Conservation (phyloP, 129 eudicot genomes). For the Lonicera japonica region DNA sequence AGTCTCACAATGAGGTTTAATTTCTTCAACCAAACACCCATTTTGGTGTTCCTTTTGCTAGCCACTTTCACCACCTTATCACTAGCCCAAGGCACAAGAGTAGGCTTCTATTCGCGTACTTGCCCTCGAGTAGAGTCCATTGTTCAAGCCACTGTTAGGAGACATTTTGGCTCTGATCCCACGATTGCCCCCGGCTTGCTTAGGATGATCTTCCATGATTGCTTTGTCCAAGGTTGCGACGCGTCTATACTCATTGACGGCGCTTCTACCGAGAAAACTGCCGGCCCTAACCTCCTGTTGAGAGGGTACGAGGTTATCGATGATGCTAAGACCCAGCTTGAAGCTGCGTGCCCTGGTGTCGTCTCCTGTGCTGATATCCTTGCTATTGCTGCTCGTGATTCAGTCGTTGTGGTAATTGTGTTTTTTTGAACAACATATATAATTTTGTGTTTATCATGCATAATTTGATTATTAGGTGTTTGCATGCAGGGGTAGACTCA, state of each 20-base stretch:
- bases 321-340: slow-evolving; percentile 62
- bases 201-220: slow-evolving; percentile 68
- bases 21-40: background rate
- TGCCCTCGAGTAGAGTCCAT: slow-evolving; percentile 59
- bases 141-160: slow-evolving; percentile 37
- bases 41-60: slow-evolving; percentile 16
- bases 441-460: background rate
- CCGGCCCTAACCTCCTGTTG: slow-evolving; percentile 36
- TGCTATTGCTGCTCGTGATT: slow-evolving; percentile 71
- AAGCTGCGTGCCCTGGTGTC: slow-evolving; percentile 61
- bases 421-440: no score
- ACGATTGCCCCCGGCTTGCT: slow-evolving; percentile 59
- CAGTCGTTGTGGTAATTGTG: slow-evolving; percentile 43
- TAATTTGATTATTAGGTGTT: no score
- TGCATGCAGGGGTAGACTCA: no score
- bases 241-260: slow-evolving; percentile 70
- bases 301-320: slow-evolving; percentile 76
- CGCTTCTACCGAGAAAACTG: slow-evolving; percentile 46
- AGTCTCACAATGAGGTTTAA: background rate
- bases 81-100: slow-evolving; percentile 54
- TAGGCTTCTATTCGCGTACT: slow-evolving; percentile 41
- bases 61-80: slow-evolving; percentile 18
- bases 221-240: slow-evolving; percentile 81
- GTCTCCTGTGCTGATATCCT: slow-evolving; percentile 95
- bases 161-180: slow-evolving; percentile 32